Conservation (phyloP, 208 protist species). For the Leishmania turanica region DNA sequence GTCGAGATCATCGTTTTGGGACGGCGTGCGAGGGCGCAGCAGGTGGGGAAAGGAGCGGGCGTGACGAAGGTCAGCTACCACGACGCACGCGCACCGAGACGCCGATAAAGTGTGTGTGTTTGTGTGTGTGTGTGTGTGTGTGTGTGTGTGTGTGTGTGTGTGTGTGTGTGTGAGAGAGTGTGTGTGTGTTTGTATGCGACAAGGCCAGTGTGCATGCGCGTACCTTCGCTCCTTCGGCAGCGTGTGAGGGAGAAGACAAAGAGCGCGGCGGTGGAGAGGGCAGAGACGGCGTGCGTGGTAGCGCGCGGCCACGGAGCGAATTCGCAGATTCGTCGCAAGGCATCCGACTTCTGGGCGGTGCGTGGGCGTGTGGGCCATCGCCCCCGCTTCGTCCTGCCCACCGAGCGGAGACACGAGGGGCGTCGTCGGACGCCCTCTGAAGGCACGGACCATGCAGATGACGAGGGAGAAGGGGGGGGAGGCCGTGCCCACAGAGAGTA, state of each 20-base stretch:
- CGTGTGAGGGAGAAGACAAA: not conserved
- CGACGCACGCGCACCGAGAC: not conserved
- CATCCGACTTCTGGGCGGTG: too few species aligned
- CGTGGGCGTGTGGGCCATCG: not conserved
- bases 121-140: too few species aligned
- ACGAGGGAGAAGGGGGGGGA: not conserved
- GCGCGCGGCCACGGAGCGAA: too few species aligned
- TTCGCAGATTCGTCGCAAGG: too few species aligned
- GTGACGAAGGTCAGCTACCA: too few species aligned
- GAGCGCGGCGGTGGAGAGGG: not conserved
- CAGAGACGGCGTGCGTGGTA: not conserved
- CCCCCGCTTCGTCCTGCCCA: too few species aligned
- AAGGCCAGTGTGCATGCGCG: not conserved
- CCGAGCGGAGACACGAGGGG: not conserved
- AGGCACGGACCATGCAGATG: not conserved
- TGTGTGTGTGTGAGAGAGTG: not conserved
- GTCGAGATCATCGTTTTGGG: conserved; percentile 65
- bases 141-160: too few species aligned
- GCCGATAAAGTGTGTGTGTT: too few species aligned
- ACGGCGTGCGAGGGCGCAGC: not conserved
- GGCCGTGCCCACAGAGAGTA: not conserved
- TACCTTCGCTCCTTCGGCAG: not conserved
- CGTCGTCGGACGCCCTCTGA: not conserved
- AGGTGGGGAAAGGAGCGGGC: not conserved
- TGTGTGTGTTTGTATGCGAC: not conserved